Evolutionary conservation across 345 rosid species (phyloP).

Genomic region (Mercurialis annua): DNA sequence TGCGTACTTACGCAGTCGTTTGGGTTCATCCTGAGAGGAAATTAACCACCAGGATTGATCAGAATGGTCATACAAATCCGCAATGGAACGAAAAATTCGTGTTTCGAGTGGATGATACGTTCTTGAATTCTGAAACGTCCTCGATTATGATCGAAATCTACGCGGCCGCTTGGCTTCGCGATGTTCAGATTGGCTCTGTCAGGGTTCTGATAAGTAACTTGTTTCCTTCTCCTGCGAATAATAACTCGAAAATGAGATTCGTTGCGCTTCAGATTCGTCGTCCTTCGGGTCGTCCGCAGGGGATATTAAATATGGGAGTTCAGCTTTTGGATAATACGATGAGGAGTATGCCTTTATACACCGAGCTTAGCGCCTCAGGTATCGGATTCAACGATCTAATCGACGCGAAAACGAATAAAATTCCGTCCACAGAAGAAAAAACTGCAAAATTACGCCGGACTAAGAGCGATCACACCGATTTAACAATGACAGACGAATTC

Average conservation of each 20-base stretch:
- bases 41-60: slow-evolving; percentile 69
- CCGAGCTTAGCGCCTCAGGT: slow-evolving; percentile 39
- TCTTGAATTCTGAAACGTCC: slow-evolving; percentile 50
- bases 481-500: slow-evolving; percentile 30
- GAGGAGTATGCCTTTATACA: slow-evolving; percentile 75
- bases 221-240: slow-evolving; percentile 25
- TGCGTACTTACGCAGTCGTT: slow-evolving; percentile 80
- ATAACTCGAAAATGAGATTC: slow-evolving; percentile 29
- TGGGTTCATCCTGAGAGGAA: slow-evolving; percentile 73
- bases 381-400: slow-evolving; percentile 18
- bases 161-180: slow-evolving; percentile 84
- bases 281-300: slow-evolving; percentile 88
- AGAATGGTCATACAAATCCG: slow-evolving; percentile 56
- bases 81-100: slow-evolving; percentile 87
- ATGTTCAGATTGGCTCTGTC: slow-evolving; percentile 64
- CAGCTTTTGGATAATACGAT: slow-evolving; percentile 62
- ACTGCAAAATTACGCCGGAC: slow-evolving; percentile 48
- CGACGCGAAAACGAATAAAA: slow-evolving; percentile 7
- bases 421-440: slow-evolving; percentile 18
- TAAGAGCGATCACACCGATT: slow-evolving; percentile 58
- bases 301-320: slow-evolving; percentile 68
- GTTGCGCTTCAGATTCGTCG: slow-evolving; percentile 53
- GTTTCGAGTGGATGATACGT: slow-evolving; percentile 67
- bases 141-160: slow-evolving; percentile 71
- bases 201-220: slow-evolving; percentile 55